Conservation (phyloP, 192 early-diverging fungal species). For the Dispira simplex region DNA sequence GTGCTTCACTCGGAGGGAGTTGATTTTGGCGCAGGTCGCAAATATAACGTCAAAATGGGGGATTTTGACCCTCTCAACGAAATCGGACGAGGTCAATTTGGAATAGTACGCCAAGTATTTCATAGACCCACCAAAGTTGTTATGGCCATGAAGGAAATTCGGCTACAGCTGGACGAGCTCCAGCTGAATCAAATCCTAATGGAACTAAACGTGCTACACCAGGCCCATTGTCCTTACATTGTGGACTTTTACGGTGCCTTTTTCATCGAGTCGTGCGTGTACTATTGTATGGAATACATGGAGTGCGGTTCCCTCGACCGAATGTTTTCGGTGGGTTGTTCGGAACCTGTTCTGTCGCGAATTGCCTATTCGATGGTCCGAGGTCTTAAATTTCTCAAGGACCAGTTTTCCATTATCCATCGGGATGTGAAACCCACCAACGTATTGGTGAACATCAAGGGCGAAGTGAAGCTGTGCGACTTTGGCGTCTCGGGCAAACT, state of each 20-base stretch:
- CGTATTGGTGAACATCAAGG: slow-evolving; percentile 67
- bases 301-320: slow-evolving; percentile 87
- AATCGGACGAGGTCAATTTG: slow-evolving; percentile 85
- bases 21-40: slow-evolving; percentile 77
- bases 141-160: slow-evolving; percentile 87
- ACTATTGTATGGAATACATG: slow-evolving; percentile 98
- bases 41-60: slow-evolving; percentile 77
- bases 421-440: slow-evolving; percentile 96
- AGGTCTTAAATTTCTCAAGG: slow-evolving; percentile 76
- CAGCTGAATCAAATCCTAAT: slow-evolving; percentile 89
- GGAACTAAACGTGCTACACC: slow-evolving; percentile 90
- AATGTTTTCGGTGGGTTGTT: slow-evolving; percentile 63
- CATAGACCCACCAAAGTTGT: slow-evolving; percentile 71
- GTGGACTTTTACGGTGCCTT: slow-evolving; percentile 98
- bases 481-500: slow-evolving; percentile 92
- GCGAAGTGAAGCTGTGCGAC: slow-evolving; percentile 90
- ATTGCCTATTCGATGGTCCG: slow-evolving; percentile 66
- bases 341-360: slow-evolving; percentile 60
- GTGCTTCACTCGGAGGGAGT: slow-evolving; percentile 80
- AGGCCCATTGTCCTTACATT: slow-evolving; percentile 71
- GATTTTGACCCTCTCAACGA: slow-evolving; percentile 62
- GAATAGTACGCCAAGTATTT: slow-evolving; percentile 80
- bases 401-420: slow-evolving; percentile 78
- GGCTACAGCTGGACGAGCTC: slow-evolving; percentile 77
- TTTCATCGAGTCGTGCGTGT: slow-evolving; percentile 90